phyloP scores from a whole-genome alignment of 2,329 filamentous ascomycete genomes.

The Tolypocladium paradoxum region DNA sequence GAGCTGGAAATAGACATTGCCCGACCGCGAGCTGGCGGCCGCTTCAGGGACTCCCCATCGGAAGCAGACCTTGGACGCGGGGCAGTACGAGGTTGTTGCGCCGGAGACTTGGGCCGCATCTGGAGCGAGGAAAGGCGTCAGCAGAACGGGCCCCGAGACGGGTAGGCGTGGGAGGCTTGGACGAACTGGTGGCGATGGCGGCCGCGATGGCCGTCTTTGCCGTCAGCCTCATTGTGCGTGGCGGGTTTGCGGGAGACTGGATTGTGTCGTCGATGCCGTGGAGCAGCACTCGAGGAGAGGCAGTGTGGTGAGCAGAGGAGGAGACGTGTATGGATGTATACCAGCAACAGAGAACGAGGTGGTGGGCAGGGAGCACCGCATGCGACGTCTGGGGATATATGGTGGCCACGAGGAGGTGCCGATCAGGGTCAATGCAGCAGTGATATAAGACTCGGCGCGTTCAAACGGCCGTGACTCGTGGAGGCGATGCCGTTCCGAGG shows the following conservation, averaged over 20 bases:
- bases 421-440: background rate
- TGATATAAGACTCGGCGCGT: background rate
- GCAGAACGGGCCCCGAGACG: background rate
- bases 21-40: slow-evolving; percentile 34
- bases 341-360: no score
- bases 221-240: background rate
- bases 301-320: background rate
- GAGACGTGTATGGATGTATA: background rate
- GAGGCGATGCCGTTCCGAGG: background rate
- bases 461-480: background rate
- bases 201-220: background rate
- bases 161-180: background rate
- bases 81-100: slow-evolving; percentile 27
- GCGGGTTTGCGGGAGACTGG: background rate
- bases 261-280: background rate
- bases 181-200: slow-evolving; percentile 9
- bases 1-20: slow-evolving; percentile 52
- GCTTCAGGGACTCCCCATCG: slow-evolving; percentile 41
- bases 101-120: slow-evolving; percentile 12
- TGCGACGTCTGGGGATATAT: background rate
- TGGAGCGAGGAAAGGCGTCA: slow-evolving; percentile 2
- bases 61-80: slow-evolving; percentile 38
- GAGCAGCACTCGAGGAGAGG: background rate
- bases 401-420: background rate
- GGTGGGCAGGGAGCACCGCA: background rate